Percentiles rank a stretch among this genome's conserved stretches.
Evolutionary conservation across 768 basidiomycete species (phyloP).

Genomic region (Cyclocybe cylindracea): DNA sequence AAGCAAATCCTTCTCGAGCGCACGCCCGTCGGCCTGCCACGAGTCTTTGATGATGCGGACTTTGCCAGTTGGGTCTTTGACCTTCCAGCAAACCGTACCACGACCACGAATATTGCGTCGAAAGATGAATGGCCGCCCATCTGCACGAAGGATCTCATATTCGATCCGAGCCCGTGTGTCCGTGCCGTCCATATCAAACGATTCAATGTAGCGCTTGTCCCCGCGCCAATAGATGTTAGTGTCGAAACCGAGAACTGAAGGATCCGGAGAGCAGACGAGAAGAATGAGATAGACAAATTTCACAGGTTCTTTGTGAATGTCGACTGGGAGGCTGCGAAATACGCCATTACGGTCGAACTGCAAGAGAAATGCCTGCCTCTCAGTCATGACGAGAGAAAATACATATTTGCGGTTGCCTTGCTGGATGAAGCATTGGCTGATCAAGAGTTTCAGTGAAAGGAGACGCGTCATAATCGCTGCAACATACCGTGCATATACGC

Average conservation of each 20-base stretch:
- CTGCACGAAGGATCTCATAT: background rate
- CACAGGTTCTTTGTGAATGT: constrained; percentile 16
- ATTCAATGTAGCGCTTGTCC: constrained; percentile 1
- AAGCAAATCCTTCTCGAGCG: constrained; percentile 12
- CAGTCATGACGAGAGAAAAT: constrained; percentile 16
- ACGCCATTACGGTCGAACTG: constrained; percentile 22
- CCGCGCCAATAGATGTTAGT: constrained; percentile 19
- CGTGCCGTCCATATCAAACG: background rate
- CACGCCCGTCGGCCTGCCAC: constrained; percentile 13
- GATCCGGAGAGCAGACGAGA: constrained; percentile 16
- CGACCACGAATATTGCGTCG: constrained; percentile 17
- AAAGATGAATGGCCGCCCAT: constrained; percentile 4
- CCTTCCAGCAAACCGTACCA: constrained; percentile 22
- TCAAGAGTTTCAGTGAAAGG: background rate
- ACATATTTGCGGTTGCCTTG: constrained; percentile 22
- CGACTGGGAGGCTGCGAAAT: constrained; percentile 3
- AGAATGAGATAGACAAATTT: constrained; percentile 21
- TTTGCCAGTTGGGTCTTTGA: background rate
- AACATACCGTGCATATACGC: constrained; percentile 15
- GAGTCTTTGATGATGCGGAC: constrained; percentile 20
- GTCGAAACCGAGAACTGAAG: constrained; percentile 19
- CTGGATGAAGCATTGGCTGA: constrained; percentile 16
- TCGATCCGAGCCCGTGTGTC: background rate
- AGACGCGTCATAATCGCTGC: background rate
- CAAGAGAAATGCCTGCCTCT: constrained; percentile 6